Evolutionary conservation across 106 monocot species (phyloP).

Genomic region (Cymbidium sinense): DNA sequence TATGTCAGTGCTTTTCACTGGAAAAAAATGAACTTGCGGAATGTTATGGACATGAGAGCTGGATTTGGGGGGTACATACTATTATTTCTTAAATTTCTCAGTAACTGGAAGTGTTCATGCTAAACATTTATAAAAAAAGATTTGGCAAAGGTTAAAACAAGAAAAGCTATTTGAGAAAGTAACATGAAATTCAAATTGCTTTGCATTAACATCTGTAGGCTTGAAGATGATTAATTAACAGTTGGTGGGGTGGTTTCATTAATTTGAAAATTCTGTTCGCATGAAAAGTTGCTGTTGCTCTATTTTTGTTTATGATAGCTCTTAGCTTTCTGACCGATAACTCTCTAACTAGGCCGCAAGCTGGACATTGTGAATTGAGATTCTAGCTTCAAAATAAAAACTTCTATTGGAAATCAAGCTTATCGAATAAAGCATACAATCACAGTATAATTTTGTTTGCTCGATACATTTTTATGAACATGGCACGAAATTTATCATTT

Average conservation of each 20-base stretch:
- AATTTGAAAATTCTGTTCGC: not conserved
- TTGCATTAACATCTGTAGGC: not conserved
- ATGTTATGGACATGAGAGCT: slow-evolving; percentile 97
- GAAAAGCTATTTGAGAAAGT: not conserved
- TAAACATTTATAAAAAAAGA: not conserved
- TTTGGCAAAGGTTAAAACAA: not conserved
- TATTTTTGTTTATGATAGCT: not conserved
- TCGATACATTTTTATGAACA: not conserved
- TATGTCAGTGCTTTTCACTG: slow-evolving; percentile 48
- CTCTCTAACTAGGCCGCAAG: not conserved
- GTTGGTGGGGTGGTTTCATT: not conserved
- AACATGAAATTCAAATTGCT: not conserved
- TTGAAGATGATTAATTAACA: not conserved
- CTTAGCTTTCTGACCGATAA: not conserved
- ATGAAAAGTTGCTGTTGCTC: not conserved
- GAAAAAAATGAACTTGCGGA: slow-evolving; percentile 61
- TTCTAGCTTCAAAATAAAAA: not conserved
- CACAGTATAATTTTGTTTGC: not conserved
- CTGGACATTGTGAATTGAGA: not conserved
- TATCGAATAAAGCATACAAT: not conserved
- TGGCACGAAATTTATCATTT: not conserved
- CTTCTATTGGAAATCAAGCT: not conserved
- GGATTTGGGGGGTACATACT: slow-evolving; percentile 84
- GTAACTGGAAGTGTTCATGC: not conserved
- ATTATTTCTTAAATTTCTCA: slow-evolving; percentile 3